These are phyloP conservation scores for Hirsutella minnesotensis DNA, from an alignment of 2,329 filamentous ascomycete genomes.

Conservation along the genomic window DNA sequence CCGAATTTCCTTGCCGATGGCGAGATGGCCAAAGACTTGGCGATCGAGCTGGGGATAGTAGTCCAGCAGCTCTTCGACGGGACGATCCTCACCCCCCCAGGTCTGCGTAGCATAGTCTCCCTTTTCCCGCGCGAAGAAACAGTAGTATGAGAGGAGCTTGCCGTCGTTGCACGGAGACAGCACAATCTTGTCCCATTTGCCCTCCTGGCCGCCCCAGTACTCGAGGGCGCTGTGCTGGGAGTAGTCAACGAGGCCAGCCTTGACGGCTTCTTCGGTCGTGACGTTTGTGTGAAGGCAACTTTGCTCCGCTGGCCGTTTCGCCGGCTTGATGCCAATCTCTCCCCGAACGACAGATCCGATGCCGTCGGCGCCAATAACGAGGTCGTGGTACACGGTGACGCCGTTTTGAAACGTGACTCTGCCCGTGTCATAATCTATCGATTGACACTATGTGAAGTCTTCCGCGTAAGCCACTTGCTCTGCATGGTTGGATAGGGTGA, in stretches of 20 bases:
- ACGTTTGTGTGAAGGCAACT: slow-evolving; percentile 57
- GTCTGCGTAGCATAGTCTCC: slow-evolving; percentile 49
- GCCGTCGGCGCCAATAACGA: slow-evolving; percentile 53
- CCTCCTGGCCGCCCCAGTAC: slow-evolving; percentile 58
- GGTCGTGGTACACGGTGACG: slow-evolving; percentile 36
- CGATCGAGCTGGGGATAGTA: slow-evolving; percentile 49
- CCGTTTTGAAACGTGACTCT: slow-evolving; percentile 43
- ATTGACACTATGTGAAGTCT: slow-evolving; percentile 22
- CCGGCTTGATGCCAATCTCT: slow-evolving; percentile 50
- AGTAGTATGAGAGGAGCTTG: slow-evolving; percentile 55
- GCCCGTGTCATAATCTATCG: slow-evolving; percentile 39
- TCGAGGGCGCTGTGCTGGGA: slow-evolving; percentile 48
- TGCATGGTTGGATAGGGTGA: slow-evolving; percentile 7
- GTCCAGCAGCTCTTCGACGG: slow-evolving; percentile 46
- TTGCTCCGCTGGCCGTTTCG: slow-evolving; percentile 45
- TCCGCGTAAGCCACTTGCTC: not conserved
- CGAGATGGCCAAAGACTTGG: slow-evolving; percentile 43
- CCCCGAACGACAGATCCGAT: slow-evolving; percentile 53
- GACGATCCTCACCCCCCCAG: slow-evolving; percentile 41
- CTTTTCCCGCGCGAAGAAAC: slow-evolving; percentile 46
- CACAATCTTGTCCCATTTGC: slow-evolving; percentile 57
- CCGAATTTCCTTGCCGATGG: slow-evolving; percentile 49
- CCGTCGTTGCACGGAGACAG: slow-evolving; percentile 57
- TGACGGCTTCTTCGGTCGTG: slow-evolving; percentile 44
- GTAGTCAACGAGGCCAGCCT: slow-evolving; percentile 50